Conservation (phyloP, 208 protist genomes). For the Crithidia fasciculata region DNA sequence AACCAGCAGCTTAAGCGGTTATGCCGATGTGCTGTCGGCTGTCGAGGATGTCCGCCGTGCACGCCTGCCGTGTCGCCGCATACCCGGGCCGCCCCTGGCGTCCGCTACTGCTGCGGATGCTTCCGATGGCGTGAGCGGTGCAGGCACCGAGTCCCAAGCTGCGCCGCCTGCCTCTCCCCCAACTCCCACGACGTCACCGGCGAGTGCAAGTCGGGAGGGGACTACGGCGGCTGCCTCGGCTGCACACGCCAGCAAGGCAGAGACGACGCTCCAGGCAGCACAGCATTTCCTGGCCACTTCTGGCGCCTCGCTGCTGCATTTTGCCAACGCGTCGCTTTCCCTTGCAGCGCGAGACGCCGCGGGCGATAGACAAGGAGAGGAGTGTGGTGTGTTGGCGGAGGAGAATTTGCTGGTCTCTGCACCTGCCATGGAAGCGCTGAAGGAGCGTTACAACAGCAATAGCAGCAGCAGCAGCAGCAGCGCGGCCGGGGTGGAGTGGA, state of each 20-base stretch:
- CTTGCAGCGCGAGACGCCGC: conserved; percentile 13
- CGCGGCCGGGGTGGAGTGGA: conserved; percentile 18
- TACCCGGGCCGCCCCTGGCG: conserved; percentile 26
- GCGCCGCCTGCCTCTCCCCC: neutral
- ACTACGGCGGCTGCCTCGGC: neutral
- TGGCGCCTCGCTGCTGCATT: conserved; percentile 22
- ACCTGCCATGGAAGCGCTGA: conserved; percentile 11
- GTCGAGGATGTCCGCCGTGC: conserved; percentile 17
- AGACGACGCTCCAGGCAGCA: conserved; percentile 21
- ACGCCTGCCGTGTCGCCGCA: conserved; percentile 17
- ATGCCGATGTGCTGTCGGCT: neutral
- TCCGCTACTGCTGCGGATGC: neutral
- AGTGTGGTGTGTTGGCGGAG: conserved; percentile 4
- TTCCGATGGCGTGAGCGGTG: neutral
- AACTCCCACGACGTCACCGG: neutral
- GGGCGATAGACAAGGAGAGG: neutral
- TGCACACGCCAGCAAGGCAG: neutral
- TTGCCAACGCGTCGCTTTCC: conserved; percentile 23
- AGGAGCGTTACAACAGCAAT: conserved; percentile 19
- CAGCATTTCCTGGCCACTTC: conserved; percentile 30
- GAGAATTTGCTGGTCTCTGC: conserved; percentile 22
- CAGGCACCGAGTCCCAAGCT: neutral
- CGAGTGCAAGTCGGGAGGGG: neutral
- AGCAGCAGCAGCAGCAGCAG: conserved; percentile 3
- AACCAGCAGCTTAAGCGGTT: neutral